Base-by-base conservation (phyloP, 2,329 filamentous ascomycete species). In the Curvularia spicifera region DNA sequence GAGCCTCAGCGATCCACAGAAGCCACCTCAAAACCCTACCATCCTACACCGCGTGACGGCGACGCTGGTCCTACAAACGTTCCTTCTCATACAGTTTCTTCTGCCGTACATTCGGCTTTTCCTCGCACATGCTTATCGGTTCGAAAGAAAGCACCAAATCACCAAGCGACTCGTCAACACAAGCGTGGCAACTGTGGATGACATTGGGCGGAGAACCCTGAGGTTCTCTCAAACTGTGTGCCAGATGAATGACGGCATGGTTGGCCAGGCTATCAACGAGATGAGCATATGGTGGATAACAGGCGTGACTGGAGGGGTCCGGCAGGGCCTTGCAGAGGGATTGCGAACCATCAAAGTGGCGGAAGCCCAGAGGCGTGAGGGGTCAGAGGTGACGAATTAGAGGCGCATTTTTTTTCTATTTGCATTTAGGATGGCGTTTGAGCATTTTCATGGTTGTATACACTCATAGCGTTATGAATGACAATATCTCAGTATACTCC, bases 61-160 rank as follows among this genome's bases (percentile, higher is more conserved):
- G 5, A 79, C 80, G 18, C 71, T 79, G 1, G 85, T 89, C 7
- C 75, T 89, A 46, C 81, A 85, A 33, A 53, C 87, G 1, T 86
- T 90, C 63, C 72, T 91, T 5, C 64, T 88, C 7, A 56, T 86
- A 26, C 85, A 88, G 52, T 81, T 89, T 47, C 60, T 89, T 15
- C 72, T 89, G 10, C 87, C 89, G 1, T 89, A 89, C 67, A 68
- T 87, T 31, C 81, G 85, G 61, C 67, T 83, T 4, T 72, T 89
- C 12, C 64, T 88, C 13, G 79, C 80, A 15, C 75, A 82, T 15
- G 79, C 83, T 15, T 88, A 87, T 61, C 78, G 82, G 48, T 88
- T 88, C 61, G 89, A 93, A 71, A 83, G 87, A 15, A 82, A 86
- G 64, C 85, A 91, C 75, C 85, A 84, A 61, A 80, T 93, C 59